Percentiles rank a stretch among this genome's conserved stretches.
These are phyloP conservation scores for Dryas integrifolia DNA, from an alignment of 331 rosid genomes.

Conservation along the genomic window DNA sequence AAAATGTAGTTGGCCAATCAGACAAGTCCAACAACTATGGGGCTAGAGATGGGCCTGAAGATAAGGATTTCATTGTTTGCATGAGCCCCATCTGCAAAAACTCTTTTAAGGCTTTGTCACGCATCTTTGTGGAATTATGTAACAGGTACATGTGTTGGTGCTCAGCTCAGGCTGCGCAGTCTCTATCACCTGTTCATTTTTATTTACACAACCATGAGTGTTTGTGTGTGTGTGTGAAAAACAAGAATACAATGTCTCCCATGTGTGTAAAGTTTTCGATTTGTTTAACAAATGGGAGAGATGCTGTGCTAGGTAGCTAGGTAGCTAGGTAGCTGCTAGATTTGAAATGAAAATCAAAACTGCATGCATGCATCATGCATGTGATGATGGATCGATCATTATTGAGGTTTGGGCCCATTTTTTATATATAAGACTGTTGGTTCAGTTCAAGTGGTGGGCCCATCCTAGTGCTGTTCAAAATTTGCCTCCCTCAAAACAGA, in stretches of 20 bases:
- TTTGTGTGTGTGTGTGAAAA: too few relatives aligned
- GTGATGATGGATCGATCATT: constrained; percentile 24
- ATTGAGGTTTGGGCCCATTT: constrained; percentile 29
- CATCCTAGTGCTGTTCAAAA: background rate
- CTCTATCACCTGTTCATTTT: too few relatives aligned
- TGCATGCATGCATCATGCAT: constrained; percentile 8
- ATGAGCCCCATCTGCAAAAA: background rate
- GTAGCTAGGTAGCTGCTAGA: too few relatives aligned
- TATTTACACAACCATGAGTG: too few relatives aligned
- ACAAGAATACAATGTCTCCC: too few relatives aligned
- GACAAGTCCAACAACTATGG: background rate
- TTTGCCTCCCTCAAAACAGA: background rate
- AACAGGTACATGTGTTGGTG: too few relatives aligned
- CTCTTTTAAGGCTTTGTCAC: background rate
- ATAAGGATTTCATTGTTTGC: background rate
- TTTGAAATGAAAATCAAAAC: background rate
- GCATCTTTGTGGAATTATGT: background rate
- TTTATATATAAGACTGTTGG: background rate
- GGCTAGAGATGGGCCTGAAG: constrained; percentile 9
- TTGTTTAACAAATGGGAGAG: too few relatives aligned
- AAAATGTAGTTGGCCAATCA: background rate
- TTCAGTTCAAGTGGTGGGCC: constrained; percentile 18
- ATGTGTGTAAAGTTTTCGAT: too few relatives aligned
- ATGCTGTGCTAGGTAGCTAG: too few relatives aligned
- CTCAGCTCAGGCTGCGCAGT: too few relatives aligned